phyloP scores from a whole-genome alignment of 2,329 filamentous ascomycete species.

The Herpotrichia juniperi region DNA sequence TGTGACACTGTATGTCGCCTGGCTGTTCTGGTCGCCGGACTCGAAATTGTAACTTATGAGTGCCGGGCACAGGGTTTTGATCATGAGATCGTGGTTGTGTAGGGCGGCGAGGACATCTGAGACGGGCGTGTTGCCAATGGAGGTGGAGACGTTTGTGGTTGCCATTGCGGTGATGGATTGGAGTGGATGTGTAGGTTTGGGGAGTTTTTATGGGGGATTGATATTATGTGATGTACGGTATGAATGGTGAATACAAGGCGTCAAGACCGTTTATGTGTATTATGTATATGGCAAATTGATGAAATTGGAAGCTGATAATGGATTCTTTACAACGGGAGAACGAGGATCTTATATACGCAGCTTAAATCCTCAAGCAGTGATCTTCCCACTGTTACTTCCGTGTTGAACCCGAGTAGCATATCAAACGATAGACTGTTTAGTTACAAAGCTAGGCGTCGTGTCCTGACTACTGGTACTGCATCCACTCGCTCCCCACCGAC shows the following conservation, averaged over 20 bases:
- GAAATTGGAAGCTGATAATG: too few species aligned
- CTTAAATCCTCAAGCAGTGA: too few species aligned
- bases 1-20: constrained; percentile 44
- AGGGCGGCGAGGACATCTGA: constrained; percentile 39
- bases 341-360: too few species aligned
- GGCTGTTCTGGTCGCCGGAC: constrained; percentile 34
- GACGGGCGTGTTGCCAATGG: constrained; percentile 33
- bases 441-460: background rate
- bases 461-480: background rate
- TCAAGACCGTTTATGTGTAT: too few species aligned
- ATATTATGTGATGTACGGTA: too few species aligned
- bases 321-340: too few species aligned
- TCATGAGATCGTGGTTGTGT: constrained; percentile 49
- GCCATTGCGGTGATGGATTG: constrained; percentile 38
- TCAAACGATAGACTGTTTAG: background rate
- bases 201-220: too few species aligned
- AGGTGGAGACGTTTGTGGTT: constrained; percentile 45
- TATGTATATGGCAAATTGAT: too few species aligned
- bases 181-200: too few species aligned
- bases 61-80: constrained; percentile 45
- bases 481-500: too few species aligned
- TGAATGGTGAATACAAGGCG: too few species aligned
- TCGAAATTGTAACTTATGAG: constrained; percentile 42
- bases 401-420: background rate
- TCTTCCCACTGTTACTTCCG: background rate